Percentiles rank a stretch among this genome's conserved stretches.
Evolutionary conservation across 768 basidiomycete species (phyloP).

Genomic region (Nevesoporus exiguus): DNA sequence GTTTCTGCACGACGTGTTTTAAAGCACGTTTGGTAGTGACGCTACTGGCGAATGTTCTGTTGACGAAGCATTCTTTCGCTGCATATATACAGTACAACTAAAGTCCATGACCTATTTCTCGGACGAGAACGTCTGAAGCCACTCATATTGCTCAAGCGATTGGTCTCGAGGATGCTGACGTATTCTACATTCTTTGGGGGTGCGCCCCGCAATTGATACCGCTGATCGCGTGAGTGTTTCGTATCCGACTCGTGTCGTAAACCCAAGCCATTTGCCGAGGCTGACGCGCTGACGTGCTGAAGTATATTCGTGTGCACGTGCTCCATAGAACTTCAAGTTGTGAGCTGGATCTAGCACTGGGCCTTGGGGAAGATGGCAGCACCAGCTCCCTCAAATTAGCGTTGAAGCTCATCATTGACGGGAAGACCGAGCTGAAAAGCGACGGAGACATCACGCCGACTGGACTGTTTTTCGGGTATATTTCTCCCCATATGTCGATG

Average conservation of each 20-base stretch:
- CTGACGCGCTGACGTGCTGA: too few species aligned
- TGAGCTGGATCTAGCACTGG: constrained; percentile 56
- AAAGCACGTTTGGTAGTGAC: too few species aligned
- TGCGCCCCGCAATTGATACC: constrained; percentile 45
- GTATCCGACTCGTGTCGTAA: constrained; percentile 34
- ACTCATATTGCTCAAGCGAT: too few species aligned
- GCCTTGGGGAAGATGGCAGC: constrained; percentile 46
- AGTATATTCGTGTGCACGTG: constrained; percentile 31
- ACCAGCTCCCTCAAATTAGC: constrained; percentile 50
- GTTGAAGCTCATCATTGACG: constrained; percentile 41
- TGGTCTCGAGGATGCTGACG: too few species aligned
- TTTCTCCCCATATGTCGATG: constrained; percentile 44
- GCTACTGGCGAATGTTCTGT: too few species aligned
- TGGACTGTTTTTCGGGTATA: constrained; percentile 26
- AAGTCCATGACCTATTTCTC: too few species aligned
- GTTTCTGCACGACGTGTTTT: not conserved
- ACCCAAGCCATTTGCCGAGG: constrained; percentile 45
- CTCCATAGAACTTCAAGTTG: constrained; percentile 43
- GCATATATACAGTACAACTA: too few species aligned
- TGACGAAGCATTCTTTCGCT: too few species aligned
- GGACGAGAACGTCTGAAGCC: too few species aligned
- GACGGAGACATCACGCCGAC: constrained; percentile 34
- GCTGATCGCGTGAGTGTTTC: constrained; percentile 53
- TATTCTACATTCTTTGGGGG: constrained; percentile 38
- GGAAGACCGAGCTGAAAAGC: constrained; percentile 44